phyloP scores from a whole-genome alignment of 768 basidiomycete species.

The Leccinum subgranulosum region DNA sequence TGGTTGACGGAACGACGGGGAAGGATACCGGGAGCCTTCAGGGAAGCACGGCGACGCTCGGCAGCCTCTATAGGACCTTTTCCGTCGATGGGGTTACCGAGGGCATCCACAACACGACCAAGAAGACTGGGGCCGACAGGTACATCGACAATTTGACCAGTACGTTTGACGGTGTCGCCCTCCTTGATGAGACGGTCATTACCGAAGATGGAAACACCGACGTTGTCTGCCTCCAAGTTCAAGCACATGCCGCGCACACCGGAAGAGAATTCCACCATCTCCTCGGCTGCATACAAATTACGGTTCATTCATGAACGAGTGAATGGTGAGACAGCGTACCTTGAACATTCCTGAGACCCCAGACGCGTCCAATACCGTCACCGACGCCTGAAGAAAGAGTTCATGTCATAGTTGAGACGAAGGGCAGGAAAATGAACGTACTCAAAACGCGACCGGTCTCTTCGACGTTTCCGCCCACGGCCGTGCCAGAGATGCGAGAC shows the following conservation, averaged over 20 bases:
- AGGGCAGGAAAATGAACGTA: constrained; percentile 40
- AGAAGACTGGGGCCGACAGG: constrained; percentile 97
- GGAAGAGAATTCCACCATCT: constrained; percentile 99
- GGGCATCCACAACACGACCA: constrained; percentile 98
- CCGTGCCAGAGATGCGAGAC: constrained; percentile 92
- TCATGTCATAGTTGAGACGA: constrained; percentile 5
- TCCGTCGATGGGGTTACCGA: constrained; percentile 99
- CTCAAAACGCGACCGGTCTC: constrained; percentile 99
- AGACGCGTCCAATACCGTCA: constrained; percentile 99
- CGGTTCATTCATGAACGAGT: constrained; percentile 1
- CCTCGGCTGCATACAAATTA: constrained; percentile 65
- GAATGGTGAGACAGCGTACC: constrained; percentile 44
- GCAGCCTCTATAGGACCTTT: constrained; percentile 94
- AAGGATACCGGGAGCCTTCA: constrained; percentile 99
- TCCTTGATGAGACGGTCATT: constrained; percentile 98
- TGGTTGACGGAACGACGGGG: constrained; percentile 99
- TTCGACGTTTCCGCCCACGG: constrained; percentile 91
- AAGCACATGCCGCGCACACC: constrained; percentile 99
- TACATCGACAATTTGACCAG: constrained; percentile 99
- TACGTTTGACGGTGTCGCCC: constrained; percentile 99
- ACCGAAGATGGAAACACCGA: constrained; percentile 99
- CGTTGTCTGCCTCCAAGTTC: constrained; percentile 99
- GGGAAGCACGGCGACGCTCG: constrained; percentile 94
- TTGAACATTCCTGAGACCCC: constrained; percentile 98
- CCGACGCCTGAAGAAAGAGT: constrained; percentile 68